phyloP scores from a whole-genome alignment of 331 rosid species.

The Phaseolus coccineus region DNA sequence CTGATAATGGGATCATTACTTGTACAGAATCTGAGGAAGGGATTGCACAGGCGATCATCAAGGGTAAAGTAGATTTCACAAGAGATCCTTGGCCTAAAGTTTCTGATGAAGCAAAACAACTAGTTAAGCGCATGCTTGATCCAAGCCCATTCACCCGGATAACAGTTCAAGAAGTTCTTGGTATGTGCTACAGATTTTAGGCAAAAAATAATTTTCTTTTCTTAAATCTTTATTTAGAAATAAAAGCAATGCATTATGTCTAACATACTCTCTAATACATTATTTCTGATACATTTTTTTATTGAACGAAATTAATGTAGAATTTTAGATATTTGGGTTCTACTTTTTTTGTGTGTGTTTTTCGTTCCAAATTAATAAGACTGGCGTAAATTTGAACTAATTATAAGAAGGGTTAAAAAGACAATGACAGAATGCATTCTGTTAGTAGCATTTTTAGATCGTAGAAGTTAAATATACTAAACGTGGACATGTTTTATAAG shows the following conservation, averaged over 20 bases:
- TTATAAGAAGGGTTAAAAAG: too few relatives aligned
- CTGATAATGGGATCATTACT: slow-evolving; percentile 41
- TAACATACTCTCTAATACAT: too few relatives aligned
- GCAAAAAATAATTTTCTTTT: background rate
- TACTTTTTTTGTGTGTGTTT: too few relatives aligned
- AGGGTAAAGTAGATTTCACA: slow-evolving; percentile 70
- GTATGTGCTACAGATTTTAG: slow-evolving; percentile 48
- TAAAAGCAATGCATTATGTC: too few relatives aligned
- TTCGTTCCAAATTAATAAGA: too few relatives aligned
- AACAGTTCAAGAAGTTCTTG: slow-evolving; percentile 82
- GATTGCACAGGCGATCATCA: slow-evolving; percentile 89
- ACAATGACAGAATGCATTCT: too few relatives aligned
- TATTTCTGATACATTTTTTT: background rate
- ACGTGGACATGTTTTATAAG: background rate
- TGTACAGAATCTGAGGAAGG: slow-evolving; percentile 89
- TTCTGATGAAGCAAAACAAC: slow-evolving; percentile 80
- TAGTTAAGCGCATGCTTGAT: slow-evolving; percentile 84
- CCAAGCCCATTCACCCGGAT: slow-evolving; percentile 79
- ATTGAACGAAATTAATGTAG: background rate
- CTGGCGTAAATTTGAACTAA: background rate
- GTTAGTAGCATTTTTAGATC: too few relatives aligned
- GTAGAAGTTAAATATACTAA: background rate
- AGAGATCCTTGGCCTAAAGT: slow-evolving; percentile 94
- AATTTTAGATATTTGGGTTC: too few relatives aligned
- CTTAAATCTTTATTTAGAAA: background rate